Conservation (phyloP, 768 basidiomycete genomes). For the Hemileccinum rubropunctum region DNA sequence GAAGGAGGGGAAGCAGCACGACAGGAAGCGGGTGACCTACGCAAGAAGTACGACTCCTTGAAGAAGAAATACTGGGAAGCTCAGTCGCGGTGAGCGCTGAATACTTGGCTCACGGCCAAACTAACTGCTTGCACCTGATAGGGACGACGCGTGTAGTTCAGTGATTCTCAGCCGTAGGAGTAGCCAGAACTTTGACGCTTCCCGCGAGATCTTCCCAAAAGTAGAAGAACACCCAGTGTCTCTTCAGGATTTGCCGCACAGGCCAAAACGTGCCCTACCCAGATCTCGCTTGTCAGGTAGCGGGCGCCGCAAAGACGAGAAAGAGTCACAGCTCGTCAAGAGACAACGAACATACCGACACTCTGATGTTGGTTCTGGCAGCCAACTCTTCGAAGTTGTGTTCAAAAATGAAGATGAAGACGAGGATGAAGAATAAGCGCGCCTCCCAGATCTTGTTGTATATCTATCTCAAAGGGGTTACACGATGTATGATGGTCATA, state of each 20-base stretch:
- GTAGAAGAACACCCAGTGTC: conserved; percentile 18
- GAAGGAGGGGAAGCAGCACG: conserved; percentile 35
- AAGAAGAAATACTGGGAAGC: conserved; percentile 25
- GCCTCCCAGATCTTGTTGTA: background rate
- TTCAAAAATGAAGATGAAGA: conserved; percentile 18
- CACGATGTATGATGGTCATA: background rate
- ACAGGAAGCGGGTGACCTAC: conserved; percentile 39
- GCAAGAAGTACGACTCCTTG: conserved; percentile 31
- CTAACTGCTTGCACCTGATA: conserved; percentile 1
- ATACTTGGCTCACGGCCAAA: background rate
- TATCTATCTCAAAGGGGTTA: background rate
- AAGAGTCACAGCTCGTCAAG: conserved; percentile 12
- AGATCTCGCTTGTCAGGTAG: conserved; percentile 15
- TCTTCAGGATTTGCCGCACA: conserved; percentile 9
- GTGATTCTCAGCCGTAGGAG: conserved; percentile 1
- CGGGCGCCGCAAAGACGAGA: conserved; percentile 4
- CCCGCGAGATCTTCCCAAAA: conserved; percentile 18
- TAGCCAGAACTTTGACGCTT: conserved; percentile 11
- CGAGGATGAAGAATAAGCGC: conserved; percentile 11
- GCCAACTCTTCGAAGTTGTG: background rate
- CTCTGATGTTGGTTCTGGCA: conserved; percentile 15
- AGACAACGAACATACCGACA: conserved; percentile 24
- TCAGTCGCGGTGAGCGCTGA: conserved; percentile 13
- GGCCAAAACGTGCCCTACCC: conserved; percentile 30
- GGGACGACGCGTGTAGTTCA: conserved; percentile 1